phyloP scores from a whole-genome alignment of 495 filamentous ascomycete genomes.

The Aspergillus mulundensis region DNA sequence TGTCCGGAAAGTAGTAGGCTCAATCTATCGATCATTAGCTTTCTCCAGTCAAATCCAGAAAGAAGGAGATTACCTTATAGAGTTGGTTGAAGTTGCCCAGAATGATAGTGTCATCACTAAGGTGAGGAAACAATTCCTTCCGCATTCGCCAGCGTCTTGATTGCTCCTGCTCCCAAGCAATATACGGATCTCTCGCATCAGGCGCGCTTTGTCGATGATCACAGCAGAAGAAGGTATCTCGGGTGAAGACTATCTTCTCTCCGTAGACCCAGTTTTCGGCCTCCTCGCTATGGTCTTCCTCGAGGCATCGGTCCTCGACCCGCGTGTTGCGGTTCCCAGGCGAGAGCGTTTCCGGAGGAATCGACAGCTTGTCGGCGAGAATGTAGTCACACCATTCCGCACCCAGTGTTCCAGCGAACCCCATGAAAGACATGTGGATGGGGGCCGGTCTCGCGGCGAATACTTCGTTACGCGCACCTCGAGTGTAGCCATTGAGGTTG shows the following conservation, averaged over 20 bases:
- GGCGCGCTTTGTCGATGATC: constrained; percentile 94
- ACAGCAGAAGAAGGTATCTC: constrained; percentile 98
- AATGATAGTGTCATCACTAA: constrained; percentile 83
- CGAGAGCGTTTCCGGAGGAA: constrained; percentile 76
- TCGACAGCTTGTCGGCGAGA: constrained; percentile 81
- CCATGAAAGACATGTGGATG: constrained; percentile 99
- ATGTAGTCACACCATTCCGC: constrained; percentile 99
- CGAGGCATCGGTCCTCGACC: constrained; percentile 65
- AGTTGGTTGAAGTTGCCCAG: constrained; percentile 98
- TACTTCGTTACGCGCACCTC: constrained; percentile 94
- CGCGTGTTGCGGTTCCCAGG: constrained; percentile 70
- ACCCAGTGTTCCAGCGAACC: constrained; percentile 92
- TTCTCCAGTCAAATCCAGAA: not conserved
- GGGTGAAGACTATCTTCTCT: constrained; percentile 92
- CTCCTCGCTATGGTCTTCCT: constrained; percentile 62
- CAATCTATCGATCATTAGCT: constrained; percentile 60
- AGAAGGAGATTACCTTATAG: constrained; percentile 71
- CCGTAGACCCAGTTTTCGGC: constrained; percentile 85
- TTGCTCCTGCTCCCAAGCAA: constrained; percentile 86
- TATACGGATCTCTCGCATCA: constrained; percentile 55
- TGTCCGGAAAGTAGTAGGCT: constrained; percentile 92
- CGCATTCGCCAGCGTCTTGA: constrained; percentile 85
- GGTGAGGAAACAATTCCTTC: constrained; percentile 83
- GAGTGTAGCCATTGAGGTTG: constrained; percentile 96
- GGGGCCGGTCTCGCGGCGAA: constrained; percentile 94